Percentiles rank a stretch among this genome's conserved stretches.
phyloP scores from a whole-genome alignment of 805 yeast genomes.

The Hanseniaspora singularis region DNA sequence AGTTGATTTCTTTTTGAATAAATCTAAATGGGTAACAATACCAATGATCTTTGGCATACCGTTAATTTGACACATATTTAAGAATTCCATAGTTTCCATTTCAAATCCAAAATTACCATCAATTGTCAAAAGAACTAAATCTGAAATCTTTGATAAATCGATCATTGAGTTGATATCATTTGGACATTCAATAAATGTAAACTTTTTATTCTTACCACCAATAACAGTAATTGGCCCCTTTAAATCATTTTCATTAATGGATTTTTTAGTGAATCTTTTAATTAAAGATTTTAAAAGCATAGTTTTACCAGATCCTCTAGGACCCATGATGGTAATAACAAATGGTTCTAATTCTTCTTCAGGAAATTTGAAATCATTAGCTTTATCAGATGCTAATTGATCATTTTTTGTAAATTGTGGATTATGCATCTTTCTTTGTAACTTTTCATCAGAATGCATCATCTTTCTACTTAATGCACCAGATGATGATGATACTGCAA shows the following conservation, averaged over 20 bases:
- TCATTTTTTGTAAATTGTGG: constrained; percentile 90
- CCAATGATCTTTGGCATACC: constrained; percentile 98
- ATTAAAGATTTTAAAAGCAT: constrained; percentile 83
- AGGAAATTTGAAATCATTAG: constrained; percentile 33
- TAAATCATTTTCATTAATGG: constrained; percentile 52
- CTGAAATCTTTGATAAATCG: constrained; percentile 92
- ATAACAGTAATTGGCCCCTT: constrained; percentile 96
- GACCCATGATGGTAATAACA: constrained; percentile 93
- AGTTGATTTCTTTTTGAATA: constrained; percentile 80
- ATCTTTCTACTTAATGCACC: constrained; percentile 77
- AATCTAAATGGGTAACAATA: constrained; percentile 87
- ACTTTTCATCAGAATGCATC: constrained; percentile 64
- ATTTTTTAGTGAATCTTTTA: constrained; percentile 75
- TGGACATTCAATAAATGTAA: constrained; percentile 81
- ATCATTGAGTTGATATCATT: constrained; percentile 92
- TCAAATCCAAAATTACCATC: constrained; percentile 98
- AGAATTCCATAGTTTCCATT: constrained; percentile 99
- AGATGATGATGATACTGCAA: constrained; percentile 64
- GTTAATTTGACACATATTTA: constrained; percentile 91
- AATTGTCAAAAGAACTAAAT: constrained; percentile 71
- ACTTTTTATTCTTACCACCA: constrained; percentile 82
- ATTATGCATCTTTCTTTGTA: constrained; percentile 79
- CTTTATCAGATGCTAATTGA: constrained; percentile 13
- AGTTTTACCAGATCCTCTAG: constrained; percentile 97
- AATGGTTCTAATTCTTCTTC: constrained; percentile 97